These are phyloP conservation scores for Friedmanniomyces endolithicus DNA, from an alignment of 495 filamentous ascomycete genomes.

Conservation along the genomic window DNA sequence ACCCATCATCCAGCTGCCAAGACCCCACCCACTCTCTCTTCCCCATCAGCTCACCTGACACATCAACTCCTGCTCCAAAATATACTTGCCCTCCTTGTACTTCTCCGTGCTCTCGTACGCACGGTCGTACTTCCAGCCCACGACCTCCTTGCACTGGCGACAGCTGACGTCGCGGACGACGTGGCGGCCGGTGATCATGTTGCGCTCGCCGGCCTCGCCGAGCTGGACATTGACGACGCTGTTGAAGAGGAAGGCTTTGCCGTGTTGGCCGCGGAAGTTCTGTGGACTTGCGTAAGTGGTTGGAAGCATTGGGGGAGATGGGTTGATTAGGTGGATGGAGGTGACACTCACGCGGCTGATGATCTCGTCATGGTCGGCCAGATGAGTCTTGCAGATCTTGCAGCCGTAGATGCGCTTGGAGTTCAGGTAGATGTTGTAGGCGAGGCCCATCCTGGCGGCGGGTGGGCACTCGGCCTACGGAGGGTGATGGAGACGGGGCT, in stretches of 20 bases:
- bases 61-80: slow-evolving; percentile 85
- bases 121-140: slow-evolving; percentile 99
- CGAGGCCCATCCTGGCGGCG: slow-evolving; percentile 64
- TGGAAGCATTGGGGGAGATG: background rate
- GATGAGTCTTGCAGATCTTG: slow-evolving; percentile 89
- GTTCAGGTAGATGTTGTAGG: slow-evolving; percentile 92
- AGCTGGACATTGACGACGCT: slow-evolving; percentile 78
- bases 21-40: background rate
- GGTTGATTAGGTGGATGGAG: background rate
- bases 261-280: slow-evolving; percentile 98
- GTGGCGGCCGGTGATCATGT: slow-evolving; percentile 97
- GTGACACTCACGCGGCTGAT: slow-evolving; percentile 61
- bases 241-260: slow-evolving; percentile 95
- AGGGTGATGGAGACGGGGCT: background rate
- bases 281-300: slow-evolving; percentile 26
- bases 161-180: slow-evolving; percentile 87
- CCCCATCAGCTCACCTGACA: slow-evolving; percentile 45
- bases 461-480: slow-evolving; percentile 7
- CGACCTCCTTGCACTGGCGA: slow-evolving; percentile 75
- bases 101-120: slow-evolving; percentile 84
- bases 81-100: slow-evolving; percentile 98
- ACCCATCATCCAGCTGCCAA: background rate
- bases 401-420: slow-evolving; percentile 86
- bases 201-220: slow-evolving; percentile 74
- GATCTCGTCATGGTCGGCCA: slow-evolving; percentile 89